Base-by-base conservation (phyloP, 495 filamentous ascomycete species). In the Penicillium ucsense region DNA sequence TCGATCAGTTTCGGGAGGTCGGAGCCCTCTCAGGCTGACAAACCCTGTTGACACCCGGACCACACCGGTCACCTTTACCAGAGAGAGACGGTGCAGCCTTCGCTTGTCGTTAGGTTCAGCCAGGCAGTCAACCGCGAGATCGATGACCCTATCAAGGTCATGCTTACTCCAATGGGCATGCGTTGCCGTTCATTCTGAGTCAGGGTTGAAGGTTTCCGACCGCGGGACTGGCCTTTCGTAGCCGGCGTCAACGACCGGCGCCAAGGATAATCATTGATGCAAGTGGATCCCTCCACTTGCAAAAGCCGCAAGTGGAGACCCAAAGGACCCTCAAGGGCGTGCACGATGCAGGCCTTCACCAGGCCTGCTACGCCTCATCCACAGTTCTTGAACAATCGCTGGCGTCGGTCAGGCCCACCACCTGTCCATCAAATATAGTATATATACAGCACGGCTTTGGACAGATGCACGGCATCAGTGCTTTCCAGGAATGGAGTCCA, bases 321-420 rank as follows among this genome's bases (percentile, higher is more conserved):
- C 56, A 37, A 62, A 62, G 56, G 59, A 54, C 56, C 56, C 50
- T 51, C 50, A 54, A 57, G 56, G 59, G 51, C 49, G 30, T 49
- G 49, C 51, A 57, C 55, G 56, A 57, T 54, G 56, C 37, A 36
- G 31, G 49, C 59, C 56, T 59, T 51, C 49, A 36, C 20, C 1
- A 20, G 1, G 1, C 20, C 1, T 20, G 20, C 20, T 20, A 20
- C 20, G 20, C 20, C 20, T 20, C 20, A 20, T 20, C 20, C 20
- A 20, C 20, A 20, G 20, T 20, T 20, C 20, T 20, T 20, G 20
- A 20, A 20, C 20, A 20, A 20, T 20, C 20, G 20, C 20, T 20
- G 20, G 20, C 20, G 20, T 20, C 20, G 20, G 20, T 2, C 20
- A 20, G 20, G 20, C 20, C 1, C 20, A 1, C 20, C 20, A 20